These are phyloP conservation scores for Diutina mesorugosa DNA, from an alignment of 1,139 yeast species.

Conservation along the genomic window DNA sequence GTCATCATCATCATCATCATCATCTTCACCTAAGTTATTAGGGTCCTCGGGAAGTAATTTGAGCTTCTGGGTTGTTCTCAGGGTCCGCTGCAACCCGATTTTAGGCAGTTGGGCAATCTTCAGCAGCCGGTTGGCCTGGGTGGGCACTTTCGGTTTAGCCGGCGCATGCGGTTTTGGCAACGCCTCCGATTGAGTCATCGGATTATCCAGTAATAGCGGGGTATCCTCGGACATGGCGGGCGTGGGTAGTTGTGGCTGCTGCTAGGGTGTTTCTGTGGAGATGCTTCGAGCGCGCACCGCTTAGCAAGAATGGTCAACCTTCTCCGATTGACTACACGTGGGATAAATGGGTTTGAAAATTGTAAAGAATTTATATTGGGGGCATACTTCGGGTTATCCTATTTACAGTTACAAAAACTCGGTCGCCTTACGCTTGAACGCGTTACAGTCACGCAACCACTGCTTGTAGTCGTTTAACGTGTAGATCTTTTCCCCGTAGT, in stretches of 20 bases:
- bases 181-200: not conserved
- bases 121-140: not conserved
- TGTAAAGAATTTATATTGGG: not conserved
- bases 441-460: conserved; percentile 93
- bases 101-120: not conserved
- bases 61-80: conserved; percentile 70
- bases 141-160: not conserved
- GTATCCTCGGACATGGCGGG: conserved; percentile 1
- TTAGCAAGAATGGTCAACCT: not conserved
- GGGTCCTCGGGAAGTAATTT: conserved; percentile 75
- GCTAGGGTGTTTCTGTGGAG: not conserved
- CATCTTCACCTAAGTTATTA: conserved; percentile 12
- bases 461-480: conserved; percentile 78
- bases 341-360: not conserved
- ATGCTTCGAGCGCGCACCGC: not conserved
- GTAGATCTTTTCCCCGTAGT: conserved; percentile 91
- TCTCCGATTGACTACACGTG: not conserved
- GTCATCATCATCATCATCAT: conserved; percentile 18
- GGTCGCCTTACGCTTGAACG: conserved; percentile 74
- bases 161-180: not conserved
- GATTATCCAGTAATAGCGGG: conserved; percentile 1
- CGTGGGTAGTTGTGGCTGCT: not conserved
- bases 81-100: conserved; percentile 1
- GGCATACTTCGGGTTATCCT: not conserved
- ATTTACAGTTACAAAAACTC: conserved; percentile 44